A percentile compares a stretch with the other conserved stretches of the same genome.
phyloP scores from a whole-genome alignment of 768 basidiomycete genomes.

The Lactifluus echinatus region DNA sequence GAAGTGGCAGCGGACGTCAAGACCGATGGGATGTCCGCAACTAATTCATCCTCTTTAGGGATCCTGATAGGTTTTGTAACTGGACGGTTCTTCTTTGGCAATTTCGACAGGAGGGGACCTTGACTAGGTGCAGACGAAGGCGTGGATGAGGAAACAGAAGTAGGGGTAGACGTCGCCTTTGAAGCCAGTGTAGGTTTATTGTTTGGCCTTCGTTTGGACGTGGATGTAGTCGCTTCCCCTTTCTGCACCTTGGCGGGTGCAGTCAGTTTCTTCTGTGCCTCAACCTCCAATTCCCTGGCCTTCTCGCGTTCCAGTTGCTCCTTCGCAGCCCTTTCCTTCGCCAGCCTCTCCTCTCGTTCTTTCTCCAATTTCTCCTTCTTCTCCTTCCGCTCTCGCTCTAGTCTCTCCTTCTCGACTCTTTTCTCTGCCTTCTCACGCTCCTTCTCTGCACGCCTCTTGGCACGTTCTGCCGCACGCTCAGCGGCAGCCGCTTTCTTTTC shows the following conservation, averaged over 20 bases:
- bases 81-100: constrained; percentile 78
- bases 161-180: constrained; percentile 20
- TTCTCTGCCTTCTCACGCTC: constrained; percentile 48
- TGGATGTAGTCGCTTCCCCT: constrained; percentile 9
- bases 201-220: constrained; percentile 20
- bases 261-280: constrained; percentile 7
- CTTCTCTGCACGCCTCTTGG: constrained; percentile 54
- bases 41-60: constrained; percentile 48
- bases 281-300: constrained; percentile 22
- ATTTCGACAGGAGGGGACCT: constrained; percentile 69
- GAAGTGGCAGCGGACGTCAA: constrained; percentile 39
- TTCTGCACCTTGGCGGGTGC: constrained; percentile 12
- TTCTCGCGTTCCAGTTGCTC: constrained; percentile 21
- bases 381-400: constrained; percentile 33
- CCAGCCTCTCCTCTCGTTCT: constrained; percentile 29
- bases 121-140: constrained; percentile 37
- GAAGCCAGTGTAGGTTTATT: constrained; percentile 23
- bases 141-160: constrained; percentile 18
- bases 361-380: constrained; percentile 34
- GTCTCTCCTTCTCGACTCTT: constrained; percentile 41
- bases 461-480: constrained; percentile 55
- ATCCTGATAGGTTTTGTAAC: constrained; percentile 47
- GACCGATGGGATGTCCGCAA: constrained; percentile 35
- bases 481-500: constrained; percentile 51
- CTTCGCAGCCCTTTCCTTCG: constrained; percentile 26